Evolutionary conservation across 2,329 filamentous ascomycete genomes (phyloP), one percentile per base, ranked within the genome.

Genomic region (Neodidymelliopsis sp.): DNA sequence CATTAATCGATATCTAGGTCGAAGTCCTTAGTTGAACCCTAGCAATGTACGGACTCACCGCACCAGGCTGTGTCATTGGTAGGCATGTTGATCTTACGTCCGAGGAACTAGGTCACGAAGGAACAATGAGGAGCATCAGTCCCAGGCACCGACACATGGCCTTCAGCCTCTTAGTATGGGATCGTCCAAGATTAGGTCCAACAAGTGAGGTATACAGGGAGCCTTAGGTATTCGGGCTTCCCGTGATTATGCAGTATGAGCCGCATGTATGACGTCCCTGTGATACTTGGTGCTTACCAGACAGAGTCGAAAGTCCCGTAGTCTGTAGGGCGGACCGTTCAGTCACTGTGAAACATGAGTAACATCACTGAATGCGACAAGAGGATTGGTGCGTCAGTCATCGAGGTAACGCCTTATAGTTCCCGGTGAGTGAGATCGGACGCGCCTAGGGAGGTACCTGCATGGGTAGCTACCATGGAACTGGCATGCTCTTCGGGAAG

Each of bases 391-490:
- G 20, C 38, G 19, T 33, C 23, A 9, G 23, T 19, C 23, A 33
- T 37, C 27, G 39, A 38, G 36, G 39, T 42, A 39, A 56, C 56
- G 54, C 57, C 56, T 51, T 60, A 20, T 45, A 51, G 39, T 45
- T 54, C 44, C 54, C 51, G 52, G 46, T 46, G 44, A 54, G 51
- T 46, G 53, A 49, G 35, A 35, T 49, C 16, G 54, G 49, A 43
- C 40, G 31, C 4, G 23, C 19, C 49, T 38, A 28, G 35, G 28
- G 19, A 57, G 56, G 60, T 66, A 61, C 59, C 57, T 62, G 61
- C 61, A 66, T 68, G 37, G 42, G 37, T 61, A 53, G 58, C 55
- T 65, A 64, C 60, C 57, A 50, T 56, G 50, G 42, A 25, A 56
- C 46, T 57, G 60, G 62, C 57, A 62, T 45, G 34, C 51, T 53